Base-by-base conservation (phyloP, 2,329 filamentous ascomycete genomes). In the Apiospora aurea region DNA sequence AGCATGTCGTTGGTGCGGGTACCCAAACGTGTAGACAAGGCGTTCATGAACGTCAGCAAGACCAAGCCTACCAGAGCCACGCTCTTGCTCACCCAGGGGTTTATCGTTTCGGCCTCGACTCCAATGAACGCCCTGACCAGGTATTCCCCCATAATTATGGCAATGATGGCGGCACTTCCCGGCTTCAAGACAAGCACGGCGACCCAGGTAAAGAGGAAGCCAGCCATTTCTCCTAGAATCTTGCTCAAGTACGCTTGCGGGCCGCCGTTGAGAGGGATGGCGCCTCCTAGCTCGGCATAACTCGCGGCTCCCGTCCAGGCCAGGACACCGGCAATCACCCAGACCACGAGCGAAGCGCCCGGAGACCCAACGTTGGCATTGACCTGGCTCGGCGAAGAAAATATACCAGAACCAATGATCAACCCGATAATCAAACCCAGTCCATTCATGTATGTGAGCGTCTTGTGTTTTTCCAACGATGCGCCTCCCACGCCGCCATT, bases 121-220 rank as follows among this genome's bases (percentile, higher is more conserved):
- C 95, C 95, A 72, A 97, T 92, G 61, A 93, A 88, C 18, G 95
- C 95, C 67, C 95, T 89, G 70, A 98, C 94, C n/a, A 97, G 85
- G 80, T 99, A 99, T 83, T 99, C 96, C 61, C 96, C 96, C 86
- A 98, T 98, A 78, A 99, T 98, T 76, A 99, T 98, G 75, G 96
- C 89, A 75, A 99, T 94, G 79, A 99, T 99, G 74, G 96, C 96
- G 13, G 95, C 92, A 51, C 94, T 93, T 2, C 96, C 96, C 0
- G 96, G 96, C 83, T 98, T 98, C 74, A 99, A 86, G 16, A 99
- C 96, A 73, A 96, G 89, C 21, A 98, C 94, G 0, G 96, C 95
- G 69, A 94, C 95, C 96, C 96, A 99, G 1, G 95, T 97, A 82
- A 98, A 99, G 46, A 98, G 85, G 79, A 99, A 99, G 0, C 96